Percentiles rank a stretch among this genome's conserved stretches.
phyloP scores from a whole-genome alignment of 75 land plant genomes.

The Sequoia sempervirens region DNA sequence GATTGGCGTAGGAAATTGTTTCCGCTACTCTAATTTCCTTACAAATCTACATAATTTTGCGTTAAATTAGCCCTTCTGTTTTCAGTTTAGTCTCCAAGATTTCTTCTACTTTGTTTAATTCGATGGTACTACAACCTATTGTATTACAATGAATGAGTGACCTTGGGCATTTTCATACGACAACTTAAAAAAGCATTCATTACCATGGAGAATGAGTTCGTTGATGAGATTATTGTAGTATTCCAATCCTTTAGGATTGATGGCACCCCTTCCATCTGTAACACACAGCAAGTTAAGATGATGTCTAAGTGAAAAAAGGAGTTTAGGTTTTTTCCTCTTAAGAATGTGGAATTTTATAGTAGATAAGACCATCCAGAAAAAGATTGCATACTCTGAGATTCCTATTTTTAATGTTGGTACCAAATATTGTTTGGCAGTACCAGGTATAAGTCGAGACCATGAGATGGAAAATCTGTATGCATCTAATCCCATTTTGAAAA shows the following conservation, averaged over 20 bases:
- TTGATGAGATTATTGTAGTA: conserved; percentile 42
- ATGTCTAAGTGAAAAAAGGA: background rate
- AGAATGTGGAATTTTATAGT: background rate
- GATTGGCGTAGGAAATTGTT: too few relatives aligned
- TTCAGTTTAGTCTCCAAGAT: background rate
- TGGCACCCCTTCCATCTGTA: conserved; percentile 6
- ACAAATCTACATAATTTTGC: background rate
- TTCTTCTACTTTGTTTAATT: background rate
- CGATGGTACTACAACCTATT: background rate
- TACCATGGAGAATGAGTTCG: conserved; percentile 26
- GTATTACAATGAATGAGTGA: background rate
- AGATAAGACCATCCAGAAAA: background rate
- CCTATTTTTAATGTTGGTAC: too few relatives aligned
- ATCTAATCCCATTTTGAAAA: conserved; percentile 33
- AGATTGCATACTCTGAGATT: background rate
- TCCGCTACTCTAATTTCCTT: too few relatives aligned
- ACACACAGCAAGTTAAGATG: background rate
- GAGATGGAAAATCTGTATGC: conserved; percentile 49
- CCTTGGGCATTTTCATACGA: background rate
- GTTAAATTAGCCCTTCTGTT: background rate
- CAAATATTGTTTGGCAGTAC: background rate
- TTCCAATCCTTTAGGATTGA: conserved; percentile 28
- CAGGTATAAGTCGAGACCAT: conserved; percentile 42
- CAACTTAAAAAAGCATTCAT: too few relatives aligned
- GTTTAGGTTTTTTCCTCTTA: background rate